These are phyloP conservation scores for Penicillium sp. DNA, from an alignment of 2,329 filamentous ascomycete genomes.

Conservation along the genomic window DNA sequence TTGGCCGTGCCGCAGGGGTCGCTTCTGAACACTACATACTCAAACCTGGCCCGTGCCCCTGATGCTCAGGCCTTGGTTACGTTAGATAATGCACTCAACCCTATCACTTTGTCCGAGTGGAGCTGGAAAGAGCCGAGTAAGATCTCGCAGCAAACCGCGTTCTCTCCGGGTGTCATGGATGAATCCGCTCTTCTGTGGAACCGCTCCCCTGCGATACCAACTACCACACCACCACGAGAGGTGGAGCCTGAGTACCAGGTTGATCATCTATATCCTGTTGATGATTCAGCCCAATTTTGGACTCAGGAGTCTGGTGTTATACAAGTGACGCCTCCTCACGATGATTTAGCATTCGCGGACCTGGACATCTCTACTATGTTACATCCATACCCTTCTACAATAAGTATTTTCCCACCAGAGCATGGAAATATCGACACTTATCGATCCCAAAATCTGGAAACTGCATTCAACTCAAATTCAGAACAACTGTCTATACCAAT, in stretches of 20 bases:
- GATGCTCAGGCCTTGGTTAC: not conserved
- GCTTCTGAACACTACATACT: not conserved
- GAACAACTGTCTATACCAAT: conserved; percentile 5
- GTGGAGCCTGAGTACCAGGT: not conserved
- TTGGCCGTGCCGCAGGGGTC: not conserved
- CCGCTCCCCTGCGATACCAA: not conserved
- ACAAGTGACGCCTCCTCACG: not conserved
- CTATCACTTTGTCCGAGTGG: not conserved
- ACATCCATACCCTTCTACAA: not conserved
- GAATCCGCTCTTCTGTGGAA: conserved; percentile 4
- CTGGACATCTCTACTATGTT: not conserved
- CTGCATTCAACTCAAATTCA: conserved; percentile 1
- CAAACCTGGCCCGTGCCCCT: not conserved
- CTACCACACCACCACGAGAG: conserved; percentile 3
- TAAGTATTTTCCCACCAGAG: not conserved
- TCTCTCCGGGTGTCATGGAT: not conserved
- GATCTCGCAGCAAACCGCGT: not conserved
- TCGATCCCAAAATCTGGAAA: not conserved
- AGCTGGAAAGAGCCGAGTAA: not conserved
- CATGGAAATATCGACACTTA: not conserved
- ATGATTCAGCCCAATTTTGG: conserved; percentile 14
- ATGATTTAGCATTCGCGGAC: not conserved
- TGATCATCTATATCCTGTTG: not conserved
- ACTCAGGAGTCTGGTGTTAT: conserved; percentile 3
- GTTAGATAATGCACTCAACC: not conserved